Evolutionary conservation across 1,139 yeast species (phyloP), one percentile per base, ranked within the genome.

Genomic region (Blastobotrys capitulatus): DNA sequence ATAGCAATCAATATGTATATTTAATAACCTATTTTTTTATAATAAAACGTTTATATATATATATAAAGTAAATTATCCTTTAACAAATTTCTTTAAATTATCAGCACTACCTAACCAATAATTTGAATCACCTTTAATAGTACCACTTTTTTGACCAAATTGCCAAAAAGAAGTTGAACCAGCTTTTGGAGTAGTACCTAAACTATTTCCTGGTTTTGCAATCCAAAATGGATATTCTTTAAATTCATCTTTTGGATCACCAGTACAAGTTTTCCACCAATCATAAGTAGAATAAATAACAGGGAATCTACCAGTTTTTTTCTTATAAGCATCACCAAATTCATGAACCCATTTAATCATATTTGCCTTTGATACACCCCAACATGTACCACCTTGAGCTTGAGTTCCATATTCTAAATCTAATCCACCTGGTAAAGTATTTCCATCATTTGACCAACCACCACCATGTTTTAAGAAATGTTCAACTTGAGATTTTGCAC

Each of bases 391-490:
- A 20, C 46, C 45, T 20, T 36, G 35, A 6, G 44, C 42, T 8
- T 8, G 2, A 6, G 41, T n/a, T 22, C 37, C 37, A 37, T 36
- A 47, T 26, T 48, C 51, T 37, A 48, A 35, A 18, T 48, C 51
- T 13, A 48, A 27, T 13, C 48, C 51, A 16, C 51, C 51, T 10
- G 51, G 51, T 25, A 48, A 38, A n/a, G 51, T 48, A 31, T 40
- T 39, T n/a, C 51, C 51, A 13, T 48, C 51, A 29, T 27, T 18
- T 32, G 51, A 37, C 51, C 51, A 48, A 2, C 41, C 43, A 6
- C 51, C 51, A 37, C 51, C 51, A 29, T 48, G 45, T 2, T 22
- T 26, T 13, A 48, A 22, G 38, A 48, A 48, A 35, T 35, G 40
- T 19, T 22, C 34, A 13, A 45, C 44, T 32, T 48, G 51, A 12